Base-by-base conservation (phyloP, 345 rosid genomes). In the Camelina neglecta region DNA sequence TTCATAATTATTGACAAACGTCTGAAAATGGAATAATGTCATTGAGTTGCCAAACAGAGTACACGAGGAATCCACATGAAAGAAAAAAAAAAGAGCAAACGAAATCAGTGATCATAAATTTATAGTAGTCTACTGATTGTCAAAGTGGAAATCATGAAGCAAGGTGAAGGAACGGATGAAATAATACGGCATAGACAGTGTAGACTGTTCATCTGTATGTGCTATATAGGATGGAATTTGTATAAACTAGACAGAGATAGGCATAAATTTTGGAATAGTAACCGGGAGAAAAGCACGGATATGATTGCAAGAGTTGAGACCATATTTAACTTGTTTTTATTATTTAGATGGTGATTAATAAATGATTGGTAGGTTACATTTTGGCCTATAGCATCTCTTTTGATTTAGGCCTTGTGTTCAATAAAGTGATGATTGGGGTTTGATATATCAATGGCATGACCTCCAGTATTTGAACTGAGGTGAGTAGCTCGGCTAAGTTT, bases 361-460 rank as follows among this genome's bases (percentile, higher is more conserved):
- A 59, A 42, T n/a, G 61, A 38, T 53, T 69, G 45, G 15, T 38
- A 67, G 74, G n/a, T 61, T 76, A 44, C 65, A 61, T 18, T 76
- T 33, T 33, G 26, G 65, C 29, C 15, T 47, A 56, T 21, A 29
- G 10, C 10, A 12, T 59, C 31, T 4, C 60, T 67, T 59, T 11
- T 68, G 54, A 18, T 18, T 74, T 75, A 81, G 77, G 78, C 26
- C 67, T 77, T 84, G 35, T 81, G 73, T 66, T 76, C 76, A 12
- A 67, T 70, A 72, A 66, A 75, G 42, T 78, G 79, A 65, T 71
- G 79, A 66, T 29, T 77, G 51, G 81, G 57, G 16, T 56, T 54
- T 15, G 84, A 70, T 39, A 48, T 10, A 57, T 81, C 80, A 44
- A 53, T 59, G 68, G 50, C 54, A 76, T 73, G 84, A 41, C 75